These are phyloP conservation scores for Arabis hirsuta DNA, from an alignment of 345 rosid genomes.

Conservation along the genomic window DNA sequence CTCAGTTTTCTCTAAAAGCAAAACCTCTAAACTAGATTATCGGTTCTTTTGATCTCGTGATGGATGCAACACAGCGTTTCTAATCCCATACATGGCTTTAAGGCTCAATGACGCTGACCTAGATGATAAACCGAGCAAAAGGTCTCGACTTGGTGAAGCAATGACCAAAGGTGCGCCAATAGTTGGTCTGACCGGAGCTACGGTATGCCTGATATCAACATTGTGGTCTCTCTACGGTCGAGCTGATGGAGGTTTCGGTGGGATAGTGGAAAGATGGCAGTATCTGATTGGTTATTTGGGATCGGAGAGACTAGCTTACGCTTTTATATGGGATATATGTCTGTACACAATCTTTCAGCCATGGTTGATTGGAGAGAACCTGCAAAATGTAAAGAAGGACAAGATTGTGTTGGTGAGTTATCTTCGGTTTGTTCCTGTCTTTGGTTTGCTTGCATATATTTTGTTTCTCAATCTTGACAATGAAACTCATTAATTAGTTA, in stretches of 20 bases:
- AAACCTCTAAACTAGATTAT: neutral
- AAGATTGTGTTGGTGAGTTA: slow-evolving; percentile 57
- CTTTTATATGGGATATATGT: slow-evolving; percentile 88
- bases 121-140: slow-evolving; percentile 44
- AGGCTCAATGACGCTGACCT: slow-evolving; percentile 62
- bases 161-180: slow-evolving; percentile 74
- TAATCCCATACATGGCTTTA: slow-evolving; percentile 95
- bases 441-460: slow-evolving; percentile 74
- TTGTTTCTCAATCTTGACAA: slow-evolving; percentile 61
- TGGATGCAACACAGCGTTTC: slow-evolving; percentile 62
- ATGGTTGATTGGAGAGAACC: slow-evolving; percentile 91
- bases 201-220: slow-evolving; percentile 63
- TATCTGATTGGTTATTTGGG: slow-evolving; percentile 69
- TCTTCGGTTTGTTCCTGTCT: slow-evolving; percentile 79
- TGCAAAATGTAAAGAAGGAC: slow-evolving; percentile 61
- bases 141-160: slow-evolving; percentile 60
- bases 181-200: slow-evolving; percentile 86
- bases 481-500: slow-evolving; percentile 28
- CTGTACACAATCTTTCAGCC: slow-evolving; percentile 89
- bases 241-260: slow-evolving; percentile 66
- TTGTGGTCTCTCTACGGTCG: slow-evolving; percentile 81
- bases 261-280: slow-evolving; percentile 64
- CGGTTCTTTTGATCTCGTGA: slow-evolving; percentile 15
- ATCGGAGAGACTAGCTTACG: slow-evolving; percentile 90
- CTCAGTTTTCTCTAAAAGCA: neutral